phyloP scores from a whole-genome alignment of 352 stramenopile genomes.

The Phytopythium kandeliae region DNA sequence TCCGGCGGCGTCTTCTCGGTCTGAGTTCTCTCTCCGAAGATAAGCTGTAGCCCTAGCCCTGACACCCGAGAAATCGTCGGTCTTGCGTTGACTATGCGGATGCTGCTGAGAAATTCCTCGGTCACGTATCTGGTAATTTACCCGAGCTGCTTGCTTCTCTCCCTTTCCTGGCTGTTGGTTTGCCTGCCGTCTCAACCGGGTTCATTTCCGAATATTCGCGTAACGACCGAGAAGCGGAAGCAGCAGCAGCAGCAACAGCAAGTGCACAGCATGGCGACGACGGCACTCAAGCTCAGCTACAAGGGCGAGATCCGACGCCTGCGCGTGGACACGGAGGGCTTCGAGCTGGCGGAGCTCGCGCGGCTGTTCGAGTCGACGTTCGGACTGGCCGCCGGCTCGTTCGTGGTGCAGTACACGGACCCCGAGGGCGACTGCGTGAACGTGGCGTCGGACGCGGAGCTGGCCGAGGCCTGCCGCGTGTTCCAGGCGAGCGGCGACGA shows the following conservation, averaged over 20 bases:
- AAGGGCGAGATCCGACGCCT: slow-evolving; percentile 84
- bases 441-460: slow-evolving; percentile 66
- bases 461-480: slow-evolving; percentile 48
- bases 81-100: too few species aligned
- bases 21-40: too few species aligned
- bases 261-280: slow-evolving; percentile 31
- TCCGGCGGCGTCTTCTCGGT: too few species aligned
- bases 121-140: too few species aligned
- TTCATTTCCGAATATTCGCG: slow-evolving; percentile 26
- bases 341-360: slow-evolving; percentile 39
- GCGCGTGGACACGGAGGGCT: slow-evolving; percentile 47
- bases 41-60: too few species aligned
- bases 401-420: slow-evolving; percentile 82
- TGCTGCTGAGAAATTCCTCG: too few species aligned
- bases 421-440: slow-evolving; percentile 66
- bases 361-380: slow-evolving; percentile 65
- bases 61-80: too few species aligned
- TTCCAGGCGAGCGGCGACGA: slow-evolving; percentile 30
- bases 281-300: slow-evolving; percentile 74
- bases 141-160: slow-evolving; percentile 8
- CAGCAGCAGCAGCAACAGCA: slow-evolving; percentile 6
- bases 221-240: slow-evolving; percentile 2
- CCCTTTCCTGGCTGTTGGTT: not conserved
- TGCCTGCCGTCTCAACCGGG: too few species aligned
- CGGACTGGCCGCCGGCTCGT: slow-evolving; percentile 27